phyloP scores from a whole-genome alignment of 805 yeast species.

The Wickerhamiella alocasiicola region DNA sequence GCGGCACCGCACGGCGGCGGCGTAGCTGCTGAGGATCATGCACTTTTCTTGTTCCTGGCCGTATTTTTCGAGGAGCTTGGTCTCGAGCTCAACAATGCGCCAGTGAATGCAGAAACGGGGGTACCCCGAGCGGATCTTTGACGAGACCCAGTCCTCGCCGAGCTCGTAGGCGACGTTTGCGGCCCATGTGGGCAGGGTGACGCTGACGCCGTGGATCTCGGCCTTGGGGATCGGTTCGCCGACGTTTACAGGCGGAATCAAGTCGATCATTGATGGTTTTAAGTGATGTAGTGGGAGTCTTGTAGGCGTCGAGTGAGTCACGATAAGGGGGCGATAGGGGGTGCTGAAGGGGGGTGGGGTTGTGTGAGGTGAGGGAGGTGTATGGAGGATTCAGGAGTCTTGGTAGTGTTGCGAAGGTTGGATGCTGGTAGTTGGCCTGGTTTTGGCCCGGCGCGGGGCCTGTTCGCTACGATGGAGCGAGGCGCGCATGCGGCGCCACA shows the following conservation, averaged over 20 bases:
- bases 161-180: conserved; percentile 88
- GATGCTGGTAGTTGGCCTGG: no score
- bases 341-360: no score
- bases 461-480: no score
- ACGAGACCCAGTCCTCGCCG: conserved; percentile 69
- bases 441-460: no score
- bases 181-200: conserved; percentile 90
- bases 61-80: conserved; percentile 41
- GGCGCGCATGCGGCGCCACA: no score
- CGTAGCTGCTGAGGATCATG: conserved; percentile 65
- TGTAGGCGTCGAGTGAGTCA: no score
- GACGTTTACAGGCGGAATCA: conserved; percentile 32
- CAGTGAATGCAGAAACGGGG: conserved; percentile 46
- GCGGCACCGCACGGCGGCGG: conserved; percentile 73
- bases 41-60: conserved; percentile 70
- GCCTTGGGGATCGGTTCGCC: conserved; percentile 85
- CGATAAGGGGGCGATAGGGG: no score
- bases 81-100: conserved; percentile 26
- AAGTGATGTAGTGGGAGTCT: no score
- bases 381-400: no score
- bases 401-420: no score
- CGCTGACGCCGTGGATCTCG: conserved; percentile 88
- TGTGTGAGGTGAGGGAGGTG: no score
- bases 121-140: conserved; percentile 73
- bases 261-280: conserved; percentile 9